A percentile compares a stretch with the other conserved stretches of the same genome.
These are phyloP conservation scores for Cyanidiococcus yangmingshanensis DNA, from an alignment of 23 red algal species.

Conservation along the genomic window DNA sequence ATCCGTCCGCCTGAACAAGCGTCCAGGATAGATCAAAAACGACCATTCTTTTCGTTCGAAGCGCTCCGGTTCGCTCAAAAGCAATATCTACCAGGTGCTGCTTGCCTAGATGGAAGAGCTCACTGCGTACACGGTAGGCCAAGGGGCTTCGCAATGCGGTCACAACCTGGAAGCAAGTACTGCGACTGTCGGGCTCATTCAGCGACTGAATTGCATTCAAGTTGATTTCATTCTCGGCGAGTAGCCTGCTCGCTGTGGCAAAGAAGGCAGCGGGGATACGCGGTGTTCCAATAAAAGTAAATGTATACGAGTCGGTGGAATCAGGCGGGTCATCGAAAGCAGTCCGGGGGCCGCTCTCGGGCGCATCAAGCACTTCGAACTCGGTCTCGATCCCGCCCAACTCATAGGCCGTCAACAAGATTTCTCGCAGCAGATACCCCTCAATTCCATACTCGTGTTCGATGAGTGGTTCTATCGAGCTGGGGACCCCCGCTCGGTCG, in stretches of 20 bases:
- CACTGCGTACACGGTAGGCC: constrained; percentile 1
- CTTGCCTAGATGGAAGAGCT: constrained; percentile 25
- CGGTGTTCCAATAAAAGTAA: constrained; percentile 13
- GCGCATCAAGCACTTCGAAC: constrained; percentile 9
- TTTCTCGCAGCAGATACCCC: constrained; percentile 4
- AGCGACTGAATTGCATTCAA: constrained; percentile 11
- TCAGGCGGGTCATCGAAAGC: not conserved
- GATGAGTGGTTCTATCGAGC: not conserved
- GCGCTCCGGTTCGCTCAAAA: constrained; percentile 48
- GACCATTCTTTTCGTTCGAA: constrained; percentile 81
- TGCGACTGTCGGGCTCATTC: not conserved
- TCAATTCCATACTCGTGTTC: constrained; percentile 7
- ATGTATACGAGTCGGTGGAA: not conserved
- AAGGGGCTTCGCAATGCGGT: not conserved
- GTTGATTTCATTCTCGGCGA: constrained; percentile 9
- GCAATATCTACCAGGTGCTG: constrained; percentile 55
- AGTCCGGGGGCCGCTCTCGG: not conserved
- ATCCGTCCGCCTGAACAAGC: constrained; percentile 67
- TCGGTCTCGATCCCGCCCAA: constrained; percentile 21
- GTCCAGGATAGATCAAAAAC: constrained; percentile 98
- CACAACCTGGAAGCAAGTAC: not conserved
- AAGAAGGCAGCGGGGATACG: constrained; percentile 15
- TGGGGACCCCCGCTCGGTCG: not conserved
- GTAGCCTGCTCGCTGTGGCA: not conserved
- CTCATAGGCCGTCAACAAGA: constrained; percentile 9